phyloP scores from a whole-genome alignment of 2,329 filamentous ascomycete genomes.

The Lithohypha guttulata region DNA sequence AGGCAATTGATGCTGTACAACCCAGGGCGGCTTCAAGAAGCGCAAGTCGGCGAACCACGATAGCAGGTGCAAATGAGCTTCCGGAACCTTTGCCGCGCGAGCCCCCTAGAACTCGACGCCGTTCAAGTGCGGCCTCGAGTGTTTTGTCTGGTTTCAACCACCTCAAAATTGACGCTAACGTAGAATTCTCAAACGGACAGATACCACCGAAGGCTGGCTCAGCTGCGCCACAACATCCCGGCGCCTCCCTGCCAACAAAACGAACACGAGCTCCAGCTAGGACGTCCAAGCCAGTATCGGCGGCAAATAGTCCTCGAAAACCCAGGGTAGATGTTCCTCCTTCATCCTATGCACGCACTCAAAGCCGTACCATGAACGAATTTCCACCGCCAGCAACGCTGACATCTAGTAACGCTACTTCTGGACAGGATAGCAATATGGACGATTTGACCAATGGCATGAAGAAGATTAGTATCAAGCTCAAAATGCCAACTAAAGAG shows the following conservation, averaged over 20 bases:
- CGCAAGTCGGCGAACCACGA: conserved; percentile 49
- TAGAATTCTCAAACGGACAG: neutral
- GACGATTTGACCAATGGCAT: conserved; percentile 43
- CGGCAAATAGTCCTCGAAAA: conserved; percentile 27
- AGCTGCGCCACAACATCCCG: conserved; percentile 17
- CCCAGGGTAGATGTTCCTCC: conserved; percentile 13
- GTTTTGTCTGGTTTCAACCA: conserved; percentile 22
- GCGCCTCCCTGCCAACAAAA: conserved; percentile 42
- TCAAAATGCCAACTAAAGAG: conserved; percentile 48
- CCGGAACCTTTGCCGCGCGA: conserved; percentile 22
- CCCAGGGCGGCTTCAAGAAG: conserved; percentile 38
- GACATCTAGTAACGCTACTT: neutral
- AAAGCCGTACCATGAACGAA: neutral
- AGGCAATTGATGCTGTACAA: conserved; percentile 38
- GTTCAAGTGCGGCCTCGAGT: conserved; percentile 26
- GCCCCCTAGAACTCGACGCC: conserved; percentile 15
- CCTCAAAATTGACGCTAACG: conserved; percentile 23
- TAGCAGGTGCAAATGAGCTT: conserved; percentile 43
- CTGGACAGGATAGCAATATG: conserved; percentile 26
- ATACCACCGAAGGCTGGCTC: conserved; percentile 9
- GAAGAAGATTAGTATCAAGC: conserved; percentile 44
- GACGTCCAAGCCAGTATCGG: conserved; percentile 29
- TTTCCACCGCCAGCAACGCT: neutral
- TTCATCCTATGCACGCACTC: too few relatives aligned
- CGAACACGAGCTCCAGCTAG: conserved; percentile 47